phyloP scores from a whole-genome alignment of 1,139 yeast species.

The Arxiozyma slooffiae region DNA sequence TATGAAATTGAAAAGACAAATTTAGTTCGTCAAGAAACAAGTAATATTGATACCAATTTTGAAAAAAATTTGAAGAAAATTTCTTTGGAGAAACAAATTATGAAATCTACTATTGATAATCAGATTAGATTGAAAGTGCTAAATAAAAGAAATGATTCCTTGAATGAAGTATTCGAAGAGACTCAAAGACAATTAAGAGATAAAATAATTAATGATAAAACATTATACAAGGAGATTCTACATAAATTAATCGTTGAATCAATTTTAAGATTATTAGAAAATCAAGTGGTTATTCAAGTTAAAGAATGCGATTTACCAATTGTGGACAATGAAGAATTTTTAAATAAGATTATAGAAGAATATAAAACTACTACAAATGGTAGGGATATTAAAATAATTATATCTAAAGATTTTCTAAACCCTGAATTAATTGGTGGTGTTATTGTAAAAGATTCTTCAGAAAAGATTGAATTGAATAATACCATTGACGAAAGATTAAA shows the following conservation, averaged over 20 bases:
- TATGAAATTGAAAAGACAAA: slow-evolving; percentile 96
- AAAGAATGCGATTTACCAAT: slow-evolving; percentile 58
- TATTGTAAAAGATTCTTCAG: slow-evolving; percentile 54
- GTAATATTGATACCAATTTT: slow-evolving; percentile 73
- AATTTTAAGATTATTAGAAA: slow-evolving; percentile 63
- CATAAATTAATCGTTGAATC: slow-evolving; percentile 80
- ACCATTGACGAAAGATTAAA: slow-evolving; percentile 90
- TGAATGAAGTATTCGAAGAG: slow-evolving; percentile 62
- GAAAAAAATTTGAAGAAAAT: slow-evolving; percentile 86
- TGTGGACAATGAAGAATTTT: slow-evolving; percentile 36
- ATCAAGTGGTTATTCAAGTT: slow-evolving; percentile 51
- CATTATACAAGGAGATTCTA: slow-evolving; percentile 60
- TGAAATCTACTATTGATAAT: slow-evolving; percentile 90
- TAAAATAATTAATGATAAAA: slow-evolving; percentile 38
- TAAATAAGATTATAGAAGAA: slow-evolving; percentile 48
- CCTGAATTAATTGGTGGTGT: slow-evolving; percentile 80
- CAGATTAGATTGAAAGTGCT: slow-evolving; percentile 87
- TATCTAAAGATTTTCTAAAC: slow-evolving; percentile 52
- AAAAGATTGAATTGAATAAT: slow-evolving; percentile 83
- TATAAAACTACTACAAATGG: slow-evolving; percentile 55
- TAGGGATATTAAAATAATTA: slow-evolving; percentile 50
- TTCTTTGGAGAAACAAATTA: slow-evolving; percentile 84
- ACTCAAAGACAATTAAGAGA: slow-evolving; percentile 55
- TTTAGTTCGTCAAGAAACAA: slow-evolving; percentile 83
- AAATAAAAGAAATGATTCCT: slow-evolving; percentile 73